Percentiles rank a stretch among this genome's conserved stretches.
Evolutionary conservation across 495 filamentous ascomycete genomes (phyloP).

Genomic region (Penicillium alfredii): DNA sequence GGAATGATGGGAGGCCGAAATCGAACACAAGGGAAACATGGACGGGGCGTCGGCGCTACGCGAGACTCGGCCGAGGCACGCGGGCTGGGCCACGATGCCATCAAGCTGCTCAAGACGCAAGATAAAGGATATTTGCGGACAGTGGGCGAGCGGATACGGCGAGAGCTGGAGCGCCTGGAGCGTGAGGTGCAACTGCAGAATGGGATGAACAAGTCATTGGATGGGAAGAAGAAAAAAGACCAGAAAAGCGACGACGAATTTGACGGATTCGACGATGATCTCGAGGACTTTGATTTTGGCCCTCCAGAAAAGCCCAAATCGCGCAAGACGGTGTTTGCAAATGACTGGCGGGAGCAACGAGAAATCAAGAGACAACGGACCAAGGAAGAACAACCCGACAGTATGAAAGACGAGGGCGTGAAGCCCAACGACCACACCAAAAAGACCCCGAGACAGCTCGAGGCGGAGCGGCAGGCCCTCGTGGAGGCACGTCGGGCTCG

Average conservation of each 20-base stretch:
- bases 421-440: constrained; percentile 19
- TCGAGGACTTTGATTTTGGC: constrained; percentile 27
- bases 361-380: constrained; percentile 21
- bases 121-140: constrained; percentile 83
- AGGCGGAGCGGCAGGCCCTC: constrained; percentile 36
- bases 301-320: constrained; percentile 22
- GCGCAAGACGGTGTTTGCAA: constrained; percentile 53
- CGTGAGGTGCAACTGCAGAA: constrained; percentile 42
- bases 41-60: constrained; percentile 39
- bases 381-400: constrained; percentile 17
- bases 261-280: constrained; percentile 24
- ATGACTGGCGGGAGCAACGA: constrained; percentile 46
- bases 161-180: constrained; percentile 55
- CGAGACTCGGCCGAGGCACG: constrained; percentile 33
- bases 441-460: constrained; percentile 35
- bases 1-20: constrained; percentile 65
- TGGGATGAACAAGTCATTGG: constrained; percentile 26
- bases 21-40: constrained; percentile 53
- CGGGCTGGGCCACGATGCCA: constrained; percentile 57
- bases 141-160: constrained; percentile 52
- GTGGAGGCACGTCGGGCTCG: constrained; percentile 38
- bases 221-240: too few relatives aligned
- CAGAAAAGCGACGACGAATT: constrained; percentile 24
- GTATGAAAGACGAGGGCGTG: constrained; percentile 26
- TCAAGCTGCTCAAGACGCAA: constrained; percentile 91